A percentile compares a stretch with the other conserved stretches of the same genome.
Conservation (phyloP, 306 rosid genomes). For the Citrullus amarus region DNA sequence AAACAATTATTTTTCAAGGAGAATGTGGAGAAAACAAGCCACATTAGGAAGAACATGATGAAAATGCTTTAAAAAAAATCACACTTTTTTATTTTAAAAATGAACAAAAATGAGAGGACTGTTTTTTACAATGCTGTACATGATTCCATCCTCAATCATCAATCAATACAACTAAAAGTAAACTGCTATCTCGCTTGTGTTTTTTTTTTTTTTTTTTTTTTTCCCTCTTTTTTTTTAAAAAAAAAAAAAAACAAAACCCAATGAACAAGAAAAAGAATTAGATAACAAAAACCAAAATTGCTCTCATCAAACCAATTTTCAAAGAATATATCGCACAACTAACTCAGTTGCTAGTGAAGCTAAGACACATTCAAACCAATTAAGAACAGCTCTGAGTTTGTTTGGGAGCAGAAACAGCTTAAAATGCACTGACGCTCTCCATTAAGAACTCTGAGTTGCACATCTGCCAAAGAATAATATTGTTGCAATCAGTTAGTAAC, state of each 20-base stretch:
- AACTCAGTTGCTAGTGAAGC: conserved; percentile 22
- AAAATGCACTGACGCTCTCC: conserved; percentile 72
- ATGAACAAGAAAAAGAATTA: conserved; percentile 14
- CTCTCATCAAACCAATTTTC: conserved; percentile 28
- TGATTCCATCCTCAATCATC: conserved; percentile 37
- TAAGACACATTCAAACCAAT: conserved; percentile 24
- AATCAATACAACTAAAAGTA: conserved; percentile 38
- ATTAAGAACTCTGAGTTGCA: conserved; percentile 31
- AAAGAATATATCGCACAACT: conserved; percentile 31
- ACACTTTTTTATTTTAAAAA: background rate
- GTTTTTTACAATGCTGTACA: conserved; percentile 70
- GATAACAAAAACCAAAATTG: conserved; percentile 6
- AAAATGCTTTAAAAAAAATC: background rate
- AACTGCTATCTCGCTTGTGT: conserved; percentile 13
- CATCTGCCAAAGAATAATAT: conserved; percentile 28
- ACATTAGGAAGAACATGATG: background rate
- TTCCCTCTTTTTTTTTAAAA: no score
- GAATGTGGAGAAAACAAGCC: no score
- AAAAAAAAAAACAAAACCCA: background rate
- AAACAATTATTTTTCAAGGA: no score
- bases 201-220: background rate
- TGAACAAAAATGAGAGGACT: conserved; percentile 3
- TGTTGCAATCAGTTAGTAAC: background rate
- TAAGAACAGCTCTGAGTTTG: conserved; percentile 24
- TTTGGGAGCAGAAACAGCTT: conserved; percentile 34